phyloP scores from a whole-genome alignment of 2,329 filamentous ascomycete genomes.

The Penicillium corylophilum region DNA sequence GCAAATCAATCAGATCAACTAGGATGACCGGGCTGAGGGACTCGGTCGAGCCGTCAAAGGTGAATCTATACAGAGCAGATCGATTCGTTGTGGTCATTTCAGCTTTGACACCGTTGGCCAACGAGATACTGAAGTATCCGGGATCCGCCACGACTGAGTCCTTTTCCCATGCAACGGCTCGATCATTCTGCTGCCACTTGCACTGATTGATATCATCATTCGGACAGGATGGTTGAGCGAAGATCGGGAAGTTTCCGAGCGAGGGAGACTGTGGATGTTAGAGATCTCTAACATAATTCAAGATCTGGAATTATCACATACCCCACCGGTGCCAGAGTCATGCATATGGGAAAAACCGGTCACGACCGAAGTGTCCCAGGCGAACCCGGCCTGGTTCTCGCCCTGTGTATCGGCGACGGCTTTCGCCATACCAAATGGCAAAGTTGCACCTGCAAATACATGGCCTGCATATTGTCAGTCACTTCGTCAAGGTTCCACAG shows the following conservation, averaged over 20 bases:
- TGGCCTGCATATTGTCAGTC: constrained; percentile 42
- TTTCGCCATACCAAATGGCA: constrained; percentile 56
- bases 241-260: constrained; percentile 71
- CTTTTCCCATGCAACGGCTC: constrained; percentile 50
- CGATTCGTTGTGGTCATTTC: constrained; percentile 70
- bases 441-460: constrained; percentile 57
- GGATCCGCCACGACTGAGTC: constrained; percentile 58
- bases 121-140: constrained; percentile 64
- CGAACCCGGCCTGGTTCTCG: constrained; percentile 59
- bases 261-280: constrained; percentile 50
- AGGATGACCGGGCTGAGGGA: constrained; percentile 59
- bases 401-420: constrained; percentile 55
- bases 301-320: constrained; percentile 18
- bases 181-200: constrained; percentile 56
- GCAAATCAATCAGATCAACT: constrained; percentile 65
- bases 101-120: constrained; percentile 58
- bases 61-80: constrained; percentile 65
- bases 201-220: constrained; percentile 63
- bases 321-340: constrained; percentile 53
- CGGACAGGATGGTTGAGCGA: constrained; percentile 63
- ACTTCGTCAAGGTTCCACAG: not conserved
- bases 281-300: not conserved
- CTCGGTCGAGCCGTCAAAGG: constrained; percentile 45
- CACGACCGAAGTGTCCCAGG: constrained; percentile 50
- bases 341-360: constrained; percentile 56